Evolutionary conservation across 163 green algal genomes (phyloP).

Genomic region (Chlamydomonas reinhardtii): DNA sequence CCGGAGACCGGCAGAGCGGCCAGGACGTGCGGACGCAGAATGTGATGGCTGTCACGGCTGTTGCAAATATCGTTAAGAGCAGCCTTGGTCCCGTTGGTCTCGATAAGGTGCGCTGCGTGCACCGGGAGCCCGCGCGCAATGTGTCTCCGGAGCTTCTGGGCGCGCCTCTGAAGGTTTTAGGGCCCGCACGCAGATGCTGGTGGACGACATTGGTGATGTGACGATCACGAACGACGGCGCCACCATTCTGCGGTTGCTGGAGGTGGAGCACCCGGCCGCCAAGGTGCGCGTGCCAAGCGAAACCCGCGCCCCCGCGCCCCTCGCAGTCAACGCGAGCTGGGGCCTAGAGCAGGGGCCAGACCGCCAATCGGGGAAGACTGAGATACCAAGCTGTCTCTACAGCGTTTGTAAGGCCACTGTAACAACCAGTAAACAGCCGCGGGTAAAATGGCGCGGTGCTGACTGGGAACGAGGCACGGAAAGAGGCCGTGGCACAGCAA

Average conservation of each 20-base stretch:
- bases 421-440: no score
- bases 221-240: conserved; percentile 99
- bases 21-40: conserved; percentile 94
- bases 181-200: conserved; percentile 92
- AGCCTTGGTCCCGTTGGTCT: conserved; percentile 96
- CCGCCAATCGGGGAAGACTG: no score
- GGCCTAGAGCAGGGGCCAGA: no score
- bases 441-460: no score
- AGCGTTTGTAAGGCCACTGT: no score
- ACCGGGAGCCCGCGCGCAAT: neutral
- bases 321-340: no score
- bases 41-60: conserved; percentile 91
- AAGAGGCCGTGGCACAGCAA: no score
- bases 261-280: conserved; percentile 99
- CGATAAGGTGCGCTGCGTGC: conserved; percentile 90
- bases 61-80: conserved; percentile 99
- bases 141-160: conserved; percentile 1
- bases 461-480: no score
- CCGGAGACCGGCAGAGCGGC: conserved; percentile 80
- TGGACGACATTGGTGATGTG: conserved; percentile 99
- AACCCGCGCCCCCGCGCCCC: neutral
- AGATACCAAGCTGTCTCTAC: no score
- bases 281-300: conserved; percentile 82
- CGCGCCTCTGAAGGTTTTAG: neutral
- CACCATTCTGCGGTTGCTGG: conserved; percentile 99